Base-by-base conservation (phyloP, 208 protist genomes). In the Leishmania gerbilli region DNA sequence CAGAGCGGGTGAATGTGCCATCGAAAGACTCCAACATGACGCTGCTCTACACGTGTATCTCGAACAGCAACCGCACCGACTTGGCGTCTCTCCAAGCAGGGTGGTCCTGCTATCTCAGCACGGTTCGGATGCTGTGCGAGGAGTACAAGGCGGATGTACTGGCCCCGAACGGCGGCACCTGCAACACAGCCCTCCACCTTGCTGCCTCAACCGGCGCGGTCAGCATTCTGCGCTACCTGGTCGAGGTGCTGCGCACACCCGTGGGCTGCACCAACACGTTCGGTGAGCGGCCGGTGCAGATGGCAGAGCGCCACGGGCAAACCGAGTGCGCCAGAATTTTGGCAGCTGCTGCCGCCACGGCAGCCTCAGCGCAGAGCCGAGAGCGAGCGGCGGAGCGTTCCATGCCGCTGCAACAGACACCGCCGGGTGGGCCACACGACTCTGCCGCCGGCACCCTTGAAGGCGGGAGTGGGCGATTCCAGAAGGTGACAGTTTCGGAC, bases 91-190 rank as follows among this genome's bases (percentile, higher is more conserved):
- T 81, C 24, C 77, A 83, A 24, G 71, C 76, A 37, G 77, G 86
- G 31, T 24, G 68, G 64, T 79, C 80, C 6, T 58, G 78, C 58
- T 88, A 88, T 58, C 37, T 90, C 40, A 31, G 64, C 17, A 90
- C 77, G 11, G 84, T 93, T 9, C 77, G 76, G 17, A 90, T 96
- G 88, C 77, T 96, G 42, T 88, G 89, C 17, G 82, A 86, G 37
- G 91, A 96, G 83, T 96, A 94, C 77, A 76, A 79, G 31, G 93
- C 93, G 1, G 91, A 96, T 62, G 62, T 82, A 8, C 71, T 76
- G 45, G 86, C 87, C 24, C 83, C 90, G 7, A 91, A 91, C 74
- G 90, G 89, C 3, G 91, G 86, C 11, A 81, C 78, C n/a, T 45
- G 60, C 65, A 87, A 90, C 79, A 95, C 91, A 31, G 81, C 82